phyloP scores from a whole-genome alignment of 257 asterid species.

The Mitragyna speciosa region DNA sequence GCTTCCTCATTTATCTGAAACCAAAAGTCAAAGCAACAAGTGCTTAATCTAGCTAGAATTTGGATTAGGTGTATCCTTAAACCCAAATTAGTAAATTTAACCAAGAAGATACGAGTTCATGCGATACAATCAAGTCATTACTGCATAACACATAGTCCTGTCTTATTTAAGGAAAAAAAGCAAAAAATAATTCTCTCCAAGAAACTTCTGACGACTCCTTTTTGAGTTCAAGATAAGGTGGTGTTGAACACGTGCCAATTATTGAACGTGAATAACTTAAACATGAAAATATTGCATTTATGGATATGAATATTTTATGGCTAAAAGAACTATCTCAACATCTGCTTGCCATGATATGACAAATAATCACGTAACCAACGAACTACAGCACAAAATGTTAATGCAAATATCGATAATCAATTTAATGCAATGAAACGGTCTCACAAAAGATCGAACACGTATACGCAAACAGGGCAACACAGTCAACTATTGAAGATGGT shows the following conservation, averaged over 20 bases:
- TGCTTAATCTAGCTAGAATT: not conserved
- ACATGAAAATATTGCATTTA: not conserved
- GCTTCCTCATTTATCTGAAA: conserved; percentile 93
- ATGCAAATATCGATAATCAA: not conserved
- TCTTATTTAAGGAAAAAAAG: not conserved
- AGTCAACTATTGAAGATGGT: not conserved
- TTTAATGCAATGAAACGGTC: not conserved
- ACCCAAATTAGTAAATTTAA: not conserved
- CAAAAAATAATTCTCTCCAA: not conserved
- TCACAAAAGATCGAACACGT: not conserved
- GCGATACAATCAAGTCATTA: not conserved
- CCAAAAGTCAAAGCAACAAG: conserved; percentile 12
- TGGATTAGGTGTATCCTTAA: not conserved
- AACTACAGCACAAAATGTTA: not conserved
- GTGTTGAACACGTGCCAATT: not conserved
- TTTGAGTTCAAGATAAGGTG: not conserved
- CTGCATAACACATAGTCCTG: not conserved
- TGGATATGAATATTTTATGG: no score
- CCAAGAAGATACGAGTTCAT: not conserved
- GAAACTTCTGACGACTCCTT: not conserved
- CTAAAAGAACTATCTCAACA: not conserved
- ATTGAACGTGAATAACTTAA: not conserved
- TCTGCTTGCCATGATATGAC: not conserved
- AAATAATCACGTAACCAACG: no score
- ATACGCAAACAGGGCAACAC: not conserved